Conservation (phyloP, 805 yeast genomes). For the Kodamaea lidongshanica region DNA sequence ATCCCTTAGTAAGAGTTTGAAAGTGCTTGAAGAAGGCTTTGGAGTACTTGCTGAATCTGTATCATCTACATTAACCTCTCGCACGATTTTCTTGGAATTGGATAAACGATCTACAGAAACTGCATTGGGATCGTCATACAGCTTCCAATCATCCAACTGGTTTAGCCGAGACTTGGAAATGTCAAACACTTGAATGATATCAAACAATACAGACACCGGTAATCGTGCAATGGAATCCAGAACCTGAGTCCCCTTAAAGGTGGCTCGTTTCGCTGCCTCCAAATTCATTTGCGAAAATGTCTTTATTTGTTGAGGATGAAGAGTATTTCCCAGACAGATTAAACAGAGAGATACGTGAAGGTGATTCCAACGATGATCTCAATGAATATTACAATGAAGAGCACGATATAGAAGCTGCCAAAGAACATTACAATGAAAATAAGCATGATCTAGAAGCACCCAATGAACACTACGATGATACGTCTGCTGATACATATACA, state of each 20-base stretch:
- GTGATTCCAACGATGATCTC: too few species aligned
- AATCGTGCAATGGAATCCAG: background rate
- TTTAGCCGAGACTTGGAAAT: slow-evolving; percentile 43
- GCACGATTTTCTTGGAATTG: slow-evolving; percentile 30
- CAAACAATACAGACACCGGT: slow-evolving; percentile 42
- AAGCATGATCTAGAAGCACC: too few species aligned
- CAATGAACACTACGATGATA: too few species aligned
- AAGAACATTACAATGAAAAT: too few species aligned
- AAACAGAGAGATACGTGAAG: too few species aligned
- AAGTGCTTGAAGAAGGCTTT: slow-evolving; percentile 28
- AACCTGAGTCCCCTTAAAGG: background rate
- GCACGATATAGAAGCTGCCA: too few species aligned
- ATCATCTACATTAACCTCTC: slow-evolving; percentile 46
- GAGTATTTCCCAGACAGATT: too few species aligned
- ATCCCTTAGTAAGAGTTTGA: slow-evolving; percentile 56
- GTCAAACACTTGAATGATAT: slow-evolving; percentile 52
- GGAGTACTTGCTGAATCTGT: slow-evolving; percentile 14
- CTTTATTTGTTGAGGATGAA: slow-evolving; percentile 30
- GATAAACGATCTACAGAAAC: slow-evolving; percentile 52
- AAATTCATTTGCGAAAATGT: slow-evolving; percentile 17
- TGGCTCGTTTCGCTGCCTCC: slow-evolving; percentile 3
- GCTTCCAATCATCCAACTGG: slow-evolving; percentile 52
- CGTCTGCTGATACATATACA: too few species aligned
- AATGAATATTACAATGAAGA: too few species aligned
- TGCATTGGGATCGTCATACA: slow-evolving; percentile 49